A percentile compares a stretch with the other conserved stretches of the same genome.
Conservation (phyloP, 2,329 filamentous ascomycete species). For the Microsporum ferrugineum region DNA sequence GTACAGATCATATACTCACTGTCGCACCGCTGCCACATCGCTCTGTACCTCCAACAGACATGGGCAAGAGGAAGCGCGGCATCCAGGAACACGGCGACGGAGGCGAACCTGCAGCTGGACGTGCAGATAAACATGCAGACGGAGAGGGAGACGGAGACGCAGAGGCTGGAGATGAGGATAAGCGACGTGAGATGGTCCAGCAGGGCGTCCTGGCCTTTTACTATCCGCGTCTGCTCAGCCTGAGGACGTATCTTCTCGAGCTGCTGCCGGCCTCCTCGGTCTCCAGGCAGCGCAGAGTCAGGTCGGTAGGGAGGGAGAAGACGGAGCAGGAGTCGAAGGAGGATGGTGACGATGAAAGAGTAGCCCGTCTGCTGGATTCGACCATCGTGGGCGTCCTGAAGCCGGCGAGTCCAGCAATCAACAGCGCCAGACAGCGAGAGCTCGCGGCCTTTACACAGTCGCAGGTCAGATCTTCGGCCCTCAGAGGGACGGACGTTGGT, state of each 20-base stretch:
- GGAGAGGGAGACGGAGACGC: neutral
- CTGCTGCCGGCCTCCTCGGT: slow-evolving; percentile 57
- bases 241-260: slow-evolving; percentile 59
- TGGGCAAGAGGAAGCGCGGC: too few relatives aligned
- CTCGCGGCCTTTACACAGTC: slow-evolving; percentile 54
- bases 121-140: neutral
- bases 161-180: neutral
- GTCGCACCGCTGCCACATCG: neutral
- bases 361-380: slow-evolving; percentile 55
- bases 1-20: too few relatives aligned
- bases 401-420: slow-evolving; percentile 19
- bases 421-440: slow-evolving; percentile 39
- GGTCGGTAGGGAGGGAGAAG: slow-evolving; percentile 2
- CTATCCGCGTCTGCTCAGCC: slow-evolving; percentile 53
- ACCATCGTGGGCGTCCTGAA: slow-evolving; percentile 51
- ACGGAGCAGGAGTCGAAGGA: neutral
- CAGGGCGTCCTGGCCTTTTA: slow-evolving; percentile 58
- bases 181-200: neutral
- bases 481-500: slow-evolving; percentile 26
- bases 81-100: neutral
- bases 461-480: slow-evolving; percentile 32
- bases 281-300: slow-evolving; percentile 37
- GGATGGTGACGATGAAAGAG: slow-evolving; percentile 5
- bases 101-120: neutral
- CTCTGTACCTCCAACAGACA: neutral